phyloP scores from a whole-genome alignment of 2,329 filamentous ascomycete species.

The Fusarium citri region DNA sequence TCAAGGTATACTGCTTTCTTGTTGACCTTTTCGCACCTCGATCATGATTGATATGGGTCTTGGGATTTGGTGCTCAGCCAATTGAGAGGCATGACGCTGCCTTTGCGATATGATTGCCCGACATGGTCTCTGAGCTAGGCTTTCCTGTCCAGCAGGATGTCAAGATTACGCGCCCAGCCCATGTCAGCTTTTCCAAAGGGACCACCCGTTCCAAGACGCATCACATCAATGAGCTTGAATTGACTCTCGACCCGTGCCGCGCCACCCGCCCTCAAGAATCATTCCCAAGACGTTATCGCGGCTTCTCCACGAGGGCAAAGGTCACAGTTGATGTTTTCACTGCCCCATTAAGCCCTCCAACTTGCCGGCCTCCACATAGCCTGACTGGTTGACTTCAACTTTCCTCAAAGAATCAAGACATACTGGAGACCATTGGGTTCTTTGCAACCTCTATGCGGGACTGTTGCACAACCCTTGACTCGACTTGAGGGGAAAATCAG shows the following conservation, averaged over 20 bases:
- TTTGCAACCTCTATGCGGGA: slow-evolving; percentile 19
- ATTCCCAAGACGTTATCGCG: slow-evolving; percentile 4
- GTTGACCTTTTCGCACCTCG: slow-evolving; percentile 25
- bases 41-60: slow-evolving; percentile 38
- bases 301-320: not conserved
- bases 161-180: slow-evolving; percentile 64
- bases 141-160: slow-evolving; percentile 60
- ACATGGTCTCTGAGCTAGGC: slow-evolving; percentile 54
- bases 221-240: slow-evolving; percentile 26
- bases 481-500: slow-evolving; percentile 5
- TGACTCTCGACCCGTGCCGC: slow-evolving; percentile 51
- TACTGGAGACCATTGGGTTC: slow-evolving; percentile 14
- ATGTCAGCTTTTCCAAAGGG: slow-evolving; percentile 44
- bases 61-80: slow-evolving; percentile 48
- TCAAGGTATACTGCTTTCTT: slow-evolving; percentile 11
- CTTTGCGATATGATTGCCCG: slow-evolving; percentile 62
- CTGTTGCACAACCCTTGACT: slow-evolving; percentile 28
- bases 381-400: slow-evolving; percentile 22
- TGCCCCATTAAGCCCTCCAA: slow-evolving; percentile 3
- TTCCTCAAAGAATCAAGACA: slow-evolving; percentile 8
- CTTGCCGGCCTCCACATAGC: slow-evolving; percentile 7
- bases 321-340: not conserved
- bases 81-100: slow-evolving; percentile 52
- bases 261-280: slow-evolving; percentile 45
- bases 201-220: slow-evolving; percentile 23